Evolutionary conservation across 306 rosid species (phyloP).

Genomic region (Fragaria iinumae): DNA sequence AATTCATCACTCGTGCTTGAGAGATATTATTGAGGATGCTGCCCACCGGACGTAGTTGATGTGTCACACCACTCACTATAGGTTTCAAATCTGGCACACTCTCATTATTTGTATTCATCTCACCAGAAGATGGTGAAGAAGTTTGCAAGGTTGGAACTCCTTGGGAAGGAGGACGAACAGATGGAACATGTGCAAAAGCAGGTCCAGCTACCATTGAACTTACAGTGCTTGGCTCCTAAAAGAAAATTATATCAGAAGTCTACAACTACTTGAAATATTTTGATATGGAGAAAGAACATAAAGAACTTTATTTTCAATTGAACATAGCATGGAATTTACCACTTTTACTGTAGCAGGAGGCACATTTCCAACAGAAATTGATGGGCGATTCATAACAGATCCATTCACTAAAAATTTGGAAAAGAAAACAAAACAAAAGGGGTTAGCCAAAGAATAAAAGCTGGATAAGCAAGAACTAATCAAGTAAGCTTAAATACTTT

Average conservation of each 20-base stretch:
- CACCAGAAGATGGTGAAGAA: slow-evolving; percentile 80
- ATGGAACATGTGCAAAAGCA: slow-evolving; percentile 57
- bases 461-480: slow-evolving; percentile 26
- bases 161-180: slow-evolving; percentile 76
- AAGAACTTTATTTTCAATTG: not conserved
- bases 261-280: slow-evolving; percentile 17
- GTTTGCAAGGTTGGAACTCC: slow-evolving; percentile 84
- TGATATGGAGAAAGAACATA: slow-evolving; percentile 16
- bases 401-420: slow-evolving; percentile 65
- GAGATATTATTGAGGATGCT: slow-evolving; percentile 84
- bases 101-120: slow-evolving; percentile 68
- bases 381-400: slow-evolving; percentile 64
- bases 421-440: slow-evolving; percentile 7
- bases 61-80: slow-evolving; percentile 53
- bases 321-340: slow-evolving; percentile 42
- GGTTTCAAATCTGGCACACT: slow-evolving; percentile 78
- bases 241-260: slow-evolving; percentile 21
- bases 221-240: slow-evolving; percentile 84
- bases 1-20: slow-evolving; percentile 71
- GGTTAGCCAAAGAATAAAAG: slow-evolving; percentile 24
- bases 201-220: slow-evolving; percentile 75
- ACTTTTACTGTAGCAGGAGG: slow-evolving; percentile 88
- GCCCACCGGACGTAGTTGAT: slow-evolving; percentile 70
- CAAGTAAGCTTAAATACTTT: not conserved
- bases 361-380: slow-evolving; percentile 58